These are phyloP conservation scores for Luffa acutangula DNA, from an alignment of 306 rosid species.

Conservation along the genomic window DNA sequence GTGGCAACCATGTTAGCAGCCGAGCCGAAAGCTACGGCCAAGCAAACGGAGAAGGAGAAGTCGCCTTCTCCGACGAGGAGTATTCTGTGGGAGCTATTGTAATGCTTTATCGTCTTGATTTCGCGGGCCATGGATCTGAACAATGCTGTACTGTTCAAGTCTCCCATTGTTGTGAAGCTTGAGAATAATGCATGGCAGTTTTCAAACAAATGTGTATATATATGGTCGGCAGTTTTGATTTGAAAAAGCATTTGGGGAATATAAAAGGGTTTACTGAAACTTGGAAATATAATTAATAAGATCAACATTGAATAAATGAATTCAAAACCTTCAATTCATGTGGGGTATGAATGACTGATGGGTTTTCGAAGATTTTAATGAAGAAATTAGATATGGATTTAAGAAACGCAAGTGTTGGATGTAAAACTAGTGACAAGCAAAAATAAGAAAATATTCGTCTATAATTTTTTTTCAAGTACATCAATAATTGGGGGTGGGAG, in stretches of 20 bases:
- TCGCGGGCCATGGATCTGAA: not conserved
- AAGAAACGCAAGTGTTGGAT: too few species aligned
- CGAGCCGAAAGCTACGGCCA: constrained; percentile 26
- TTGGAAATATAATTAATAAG: too few species aligned
- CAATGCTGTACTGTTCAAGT: not conserved
- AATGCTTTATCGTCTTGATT: constrained; percentile 12
- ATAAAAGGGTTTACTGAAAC: not conserved
- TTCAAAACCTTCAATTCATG: too few species aligned
- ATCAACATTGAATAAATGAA: too few species aligned
- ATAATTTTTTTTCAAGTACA: too few species aligned
- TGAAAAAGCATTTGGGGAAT: not conserved
- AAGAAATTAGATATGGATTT: too few species aligned
- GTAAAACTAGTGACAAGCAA: too few species aligned
- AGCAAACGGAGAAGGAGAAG: constrained; percentile 30
- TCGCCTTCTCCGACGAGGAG: constrained; percentile 37
- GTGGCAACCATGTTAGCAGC: constrained; percentile 31
- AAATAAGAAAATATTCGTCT: too few species aligned
- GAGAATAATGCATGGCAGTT: not conserved
- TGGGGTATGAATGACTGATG: too few species aligned
- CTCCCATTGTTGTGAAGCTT: not conserved
- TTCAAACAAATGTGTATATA: not conserved
- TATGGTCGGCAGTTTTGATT: too few species aligned
- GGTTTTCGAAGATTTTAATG: too few species aligned
- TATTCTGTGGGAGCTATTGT: constrained; percentile 15
- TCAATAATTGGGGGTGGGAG: too few species aligned